A percentile compares a stretch with the other conserved stretches of the same genome.
phyloP scores from a whole-genome alignment of 2,329 filamentous ascomycete genomes.

The Phymatotrichopsis omnivora region DNA sequence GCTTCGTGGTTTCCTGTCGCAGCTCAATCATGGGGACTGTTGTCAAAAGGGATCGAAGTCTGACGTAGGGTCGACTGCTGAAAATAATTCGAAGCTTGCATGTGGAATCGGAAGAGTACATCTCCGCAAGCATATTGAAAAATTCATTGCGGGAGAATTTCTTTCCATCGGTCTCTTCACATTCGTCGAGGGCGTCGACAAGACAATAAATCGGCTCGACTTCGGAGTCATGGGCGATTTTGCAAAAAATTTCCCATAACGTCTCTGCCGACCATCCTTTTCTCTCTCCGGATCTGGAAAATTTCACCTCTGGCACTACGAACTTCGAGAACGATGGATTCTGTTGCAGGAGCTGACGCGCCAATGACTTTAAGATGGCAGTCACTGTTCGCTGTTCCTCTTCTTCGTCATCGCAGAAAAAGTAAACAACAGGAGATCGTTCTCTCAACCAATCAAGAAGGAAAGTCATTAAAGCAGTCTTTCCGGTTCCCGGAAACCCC shows the following conservation, averaged over 20 bases:
- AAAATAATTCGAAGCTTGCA: conserved; percentile 1
- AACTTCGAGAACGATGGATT: neutral
- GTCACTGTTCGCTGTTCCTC: neutral
- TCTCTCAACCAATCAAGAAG: neutral
- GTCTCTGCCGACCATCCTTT: conserved; percentile 2
- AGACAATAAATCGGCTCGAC: conserved; percentile 4
- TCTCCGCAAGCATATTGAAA: neutral
- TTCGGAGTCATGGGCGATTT: conserved; percentile 1
- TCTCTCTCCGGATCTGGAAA: neutral
- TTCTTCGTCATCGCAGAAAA: conserved; percentile 8
- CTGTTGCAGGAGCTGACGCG: conserved; percentile 7
- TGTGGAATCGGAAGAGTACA: neutral
- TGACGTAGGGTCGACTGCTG: conserved; percentile 1
- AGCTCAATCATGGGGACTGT: neutral
- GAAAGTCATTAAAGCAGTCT: conserved; percentile 7
- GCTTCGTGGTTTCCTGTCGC: neutral
- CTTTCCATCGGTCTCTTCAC: neutral
- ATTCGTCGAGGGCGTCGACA: conserved; percentile 12
- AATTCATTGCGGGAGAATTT: conserved; percentile 1
- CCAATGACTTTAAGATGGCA: conserved; percentile 2
- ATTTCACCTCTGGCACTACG: conserved; percentile 1
- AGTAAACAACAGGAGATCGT: neutral
- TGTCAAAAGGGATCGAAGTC: neutral
- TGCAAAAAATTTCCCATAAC: neutral
- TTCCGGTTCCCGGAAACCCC: conserved; percentile 5